phyloP scores from a whole-genome alignment of 805 yeast species.

The Candida pseudofarinosa region DNA sequence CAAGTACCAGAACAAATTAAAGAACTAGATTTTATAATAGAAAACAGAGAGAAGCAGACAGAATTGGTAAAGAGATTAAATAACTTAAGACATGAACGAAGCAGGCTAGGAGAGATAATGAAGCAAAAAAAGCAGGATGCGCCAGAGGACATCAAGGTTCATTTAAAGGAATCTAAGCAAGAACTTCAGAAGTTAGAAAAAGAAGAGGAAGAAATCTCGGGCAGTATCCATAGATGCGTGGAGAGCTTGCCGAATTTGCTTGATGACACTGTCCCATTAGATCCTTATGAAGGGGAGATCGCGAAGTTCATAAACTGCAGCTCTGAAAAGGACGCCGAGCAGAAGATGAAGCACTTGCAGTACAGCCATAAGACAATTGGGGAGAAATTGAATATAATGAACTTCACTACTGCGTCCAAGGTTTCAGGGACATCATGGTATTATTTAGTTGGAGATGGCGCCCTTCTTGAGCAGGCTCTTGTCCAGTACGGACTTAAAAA shows the following conservation, averaged over 20 bases:
- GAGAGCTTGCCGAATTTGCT: slow-evolving; percentile 63
- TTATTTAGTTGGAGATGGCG: slow-evolving; percentile 80
- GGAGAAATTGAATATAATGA: slow-evolving; percentile 59
- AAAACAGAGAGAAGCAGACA: slow-evolving; percentile 21
- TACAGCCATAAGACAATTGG: slow-evolving; percentile 73
- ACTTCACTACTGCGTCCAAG: slow-evolving; percentile 66
- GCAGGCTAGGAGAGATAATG: slow-evolving; percentile 21
- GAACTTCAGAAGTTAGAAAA: slow-evolving; percentile 24
- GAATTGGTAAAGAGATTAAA: slow-evolving; percentile 20
- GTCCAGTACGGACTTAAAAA: slow-evolving; percentile 68
- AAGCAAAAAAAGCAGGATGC: slow-evolving; percentile 9
- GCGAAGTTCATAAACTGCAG: slow-evolving; percentile 51
- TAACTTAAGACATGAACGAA: slow-evolving; percentile 23
- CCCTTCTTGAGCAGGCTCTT: slow-evolving; percentile 83
- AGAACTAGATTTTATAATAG: slow-evolving; percentile 22
- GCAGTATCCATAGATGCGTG: slow-evolving; percentile 34
- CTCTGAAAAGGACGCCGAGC: slow-evolving; percentile 19
- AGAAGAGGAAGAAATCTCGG: slow-evolving; percentile 24
- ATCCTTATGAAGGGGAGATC: slow-evolving; percentile 38
- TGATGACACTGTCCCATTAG: slow-evolving; percentile 42
- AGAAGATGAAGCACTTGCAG: slow-evolving; percentile 9
- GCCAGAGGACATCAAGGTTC: slow-evolving; percentile 9
- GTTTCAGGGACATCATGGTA: slow-evolving; percentile 88
- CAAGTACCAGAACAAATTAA: slow-evolving; percentile 12
- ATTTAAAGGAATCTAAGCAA: slow-evolving; percentile 21